These are phyloP conservation scores for Stephania cephalantha DNA, from an alignment of 164 flowering plant genomes.

Conservation along the genomic window DNA sequence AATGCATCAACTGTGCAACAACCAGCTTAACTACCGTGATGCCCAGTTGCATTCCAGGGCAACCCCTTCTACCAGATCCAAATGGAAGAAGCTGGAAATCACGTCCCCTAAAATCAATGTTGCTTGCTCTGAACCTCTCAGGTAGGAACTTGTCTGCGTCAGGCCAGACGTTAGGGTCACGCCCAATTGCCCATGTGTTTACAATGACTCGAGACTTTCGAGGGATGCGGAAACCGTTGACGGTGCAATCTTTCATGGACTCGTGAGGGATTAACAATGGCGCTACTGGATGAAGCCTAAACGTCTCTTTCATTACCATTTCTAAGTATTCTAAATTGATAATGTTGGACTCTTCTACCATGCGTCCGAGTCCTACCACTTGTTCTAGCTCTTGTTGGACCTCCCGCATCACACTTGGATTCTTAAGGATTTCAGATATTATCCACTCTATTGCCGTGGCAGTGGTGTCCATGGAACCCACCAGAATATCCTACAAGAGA, in stretches of 20 bases:
- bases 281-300: conserved; percentile 25
- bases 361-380: conserved; percentile 15
- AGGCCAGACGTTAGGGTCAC: conserved; percentile 22
- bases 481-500: conserved; percentile 15
- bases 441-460: conserved; percentile 18
- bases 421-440: conserved; percentile 11
- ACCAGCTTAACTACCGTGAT: conserved; percentile 8
- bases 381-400: conserved; percentile 20
- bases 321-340: conserved; percentile 21
- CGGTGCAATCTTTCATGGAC: conserved; percentile 16
- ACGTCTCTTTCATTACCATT: conserved; percentile 27
- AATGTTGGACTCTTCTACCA: conserved; percentile 23
- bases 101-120: conserved; percentile 9
- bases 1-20: conserved; percentile 18
- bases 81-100: conserved; percentile 20
- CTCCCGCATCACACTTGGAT: conserved; percentile 16
- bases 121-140: conserved; percentile 14
- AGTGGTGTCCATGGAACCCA: conserved; percentile 17
- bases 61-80: conserved; percentile 18
- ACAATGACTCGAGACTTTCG: conserved; percentile 21
- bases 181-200: conserved; percentile 24
- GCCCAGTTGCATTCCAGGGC: conserved; percentile 18
- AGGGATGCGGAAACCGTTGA: conserved; percentile 22
- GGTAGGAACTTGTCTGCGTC: conserved; percentile 17
- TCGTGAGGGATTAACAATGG: conserved; percentile 28